Percentiles rank a stretch among this genome's conserved stretches.
Evolutionary conservation across 2,329 filamentous ascomycete species (phyloP).

Genomic region (Zymoseptoria ardabiliae): DNA sequence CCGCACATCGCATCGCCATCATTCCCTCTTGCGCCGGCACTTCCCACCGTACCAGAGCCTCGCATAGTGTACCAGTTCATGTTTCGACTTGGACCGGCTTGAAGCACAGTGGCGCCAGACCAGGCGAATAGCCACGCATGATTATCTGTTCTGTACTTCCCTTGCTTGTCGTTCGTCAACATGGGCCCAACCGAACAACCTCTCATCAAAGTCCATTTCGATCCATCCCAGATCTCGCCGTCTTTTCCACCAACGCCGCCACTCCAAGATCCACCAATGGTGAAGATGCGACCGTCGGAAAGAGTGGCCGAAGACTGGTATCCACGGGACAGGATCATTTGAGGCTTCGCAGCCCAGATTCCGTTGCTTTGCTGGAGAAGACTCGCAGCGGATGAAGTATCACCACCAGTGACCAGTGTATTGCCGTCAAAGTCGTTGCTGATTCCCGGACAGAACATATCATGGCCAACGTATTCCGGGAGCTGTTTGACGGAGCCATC

Average conservation of each 20-base stretch:
- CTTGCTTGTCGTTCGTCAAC: conserved; percentile 30
- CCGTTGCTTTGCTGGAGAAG: conserved; percentile 38
- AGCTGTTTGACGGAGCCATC: background rate
- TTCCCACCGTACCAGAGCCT: conserved; percentile 35
- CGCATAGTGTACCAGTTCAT: conserved; percentile 52
- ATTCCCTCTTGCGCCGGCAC: conserved; percentile 40
- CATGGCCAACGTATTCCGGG: conserved; percentile 28
- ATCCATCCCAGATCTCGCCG: conserved; percentile 48
- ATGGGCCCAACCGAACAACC: conserved; percentile 29
- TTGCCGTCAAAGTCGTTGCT: conserved; percentile 43
- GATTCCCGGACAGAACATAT: conserved; percentile 54
- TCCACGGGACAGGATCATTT: conserved; percentile 44
- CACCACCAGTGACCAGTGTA: conserved; percentile 50
- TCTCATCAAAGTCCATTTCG: conserved; percentile 47
- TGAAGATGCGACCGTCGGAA: conserved; percentile 44
- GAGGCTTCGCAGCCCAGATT: conserved; percentile 33
- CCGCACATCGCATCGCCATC: conserved; percentile 50
- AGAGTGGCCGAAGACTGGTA: conserved; percentile 47
- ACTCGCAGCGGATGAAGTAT: conserved; percentile 42
- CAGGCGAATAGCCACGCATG: conserved; percentile 50
- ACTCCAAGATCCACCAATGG: conserved; percentile 32
- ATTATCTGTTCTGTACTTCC: conserved; percentile 44
- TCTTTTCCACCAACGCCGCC: conserved; percentile 43
- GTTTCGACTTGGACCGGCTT: conserved; percentile 46
- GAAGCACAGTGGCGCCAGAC: conserved; percentile 36